These are phyloP conservation scores for Pisolithus orientalis DNA, from an alignment of 768 basidiomycete species.

Conservation along the genomic window DNA sequence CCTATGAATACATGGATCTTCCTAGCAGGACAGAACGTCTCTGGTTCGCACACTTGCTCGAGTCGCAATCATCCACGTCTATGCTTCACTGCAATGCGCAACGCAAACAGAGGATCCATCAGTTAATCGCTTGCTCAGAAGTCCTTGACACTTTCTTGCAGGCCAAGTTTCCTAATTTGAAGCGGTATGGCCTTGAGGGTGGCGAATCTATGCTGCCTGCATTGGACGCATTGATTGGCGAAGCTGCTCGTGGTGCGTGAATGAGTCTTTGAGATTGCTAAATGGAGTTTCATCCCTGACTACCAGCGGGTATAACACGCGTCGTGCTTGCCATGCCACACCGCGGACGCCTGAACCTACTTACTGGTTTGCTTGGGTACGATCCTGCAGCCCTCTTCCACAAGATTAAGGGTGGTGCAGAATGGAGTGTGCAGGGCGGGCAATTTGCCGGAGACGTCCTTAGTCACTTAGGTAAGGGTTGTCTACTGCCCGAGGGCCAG, in stretches of 20 bases:
- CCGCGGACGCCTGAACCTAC: slow-evolving; percentile 78
- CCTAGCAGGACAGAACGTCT: slow-evolving; percentile 78
- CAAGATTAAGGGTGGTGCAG: slow-evolving; percentile 79
- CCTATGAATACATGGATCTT: slow-evolving; percentile 91
- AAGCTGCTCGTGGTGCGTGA: slow-evolving; percentile 50
- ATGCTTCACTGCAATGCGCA: slow-evolving; percentile 24
- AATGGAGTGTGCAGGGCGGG: slow-evolving; percentile 53
- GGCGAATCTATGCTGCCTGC: slow-evolving; percentile 93
- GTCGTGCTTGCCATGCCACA: slow-evolving; percentile 85
- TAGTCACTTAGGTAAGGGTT: slow-evolving; percentile 62
- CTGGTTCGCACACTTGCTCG: slow-evolving; percentile 86
- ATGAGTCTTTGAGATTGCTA: not conserved
- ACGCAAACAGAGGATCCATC: slow-evolving; percentile 54
- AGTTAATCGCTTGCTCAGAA: slow-evolving; percentile 68
- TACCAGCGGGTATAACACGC: slow-evolving; percentile 56
- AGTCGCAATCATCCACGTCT: slow-evolving; percentile 38
- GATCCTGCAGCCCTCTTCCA: slow-evolving; percentile 69
- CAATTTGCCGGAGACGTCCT: slow-evolving; percentile 79
- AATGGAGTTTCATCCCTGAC: not conserved
- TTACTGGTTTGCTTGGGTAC: slow-evolving; percentile 69
- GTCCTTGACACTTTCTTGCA: slow-evolving; percentile 82
- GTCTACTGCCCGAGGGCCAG: not conserved
- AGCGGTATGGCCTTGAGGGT: slow-evolving; percentile 85
- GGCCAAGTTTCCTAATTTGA: slow-evolving; percentile 83
- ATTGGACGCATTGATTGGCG: slow-evolving; percentile 66